Percentiles rank a stretch among this genome's conserved stretches.
Evolutionary conservation across 2,329 filamentous ascomycete species (phyloP).

Genomic region (Fusarium robinianum): DNA sequence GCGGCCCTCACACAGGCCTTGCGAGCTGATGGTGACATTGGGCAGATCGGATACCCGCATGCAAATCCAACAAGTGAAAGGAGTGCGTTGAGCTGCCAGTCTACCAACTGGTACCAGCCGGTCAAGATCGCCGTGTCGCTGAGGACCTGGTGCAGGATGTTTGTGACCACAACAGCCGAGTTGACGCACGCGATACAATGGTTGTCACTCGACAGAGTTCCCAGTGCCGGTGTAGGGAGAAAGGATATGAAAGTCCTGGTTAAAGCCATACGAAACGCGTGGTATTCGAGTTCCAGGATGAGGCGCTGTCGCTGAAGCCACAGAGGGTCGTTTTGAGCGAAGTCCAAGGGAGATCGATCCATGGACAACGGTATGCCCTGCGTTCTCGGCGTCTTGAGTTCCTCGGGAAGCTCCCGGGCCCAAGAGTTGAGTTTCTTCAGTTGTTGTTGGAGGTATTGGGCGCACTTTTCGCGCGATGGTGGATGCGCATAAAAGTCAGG

Average conservation of each 20-base stretch:
- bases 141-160: slow-evolving; percentile 36
- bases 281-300: slow-evolving; percentile 49
- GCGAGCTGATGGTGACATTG: slow-evolving; percentile 26
- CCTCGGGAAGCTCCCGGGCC: slow-evolving; percentile 41
- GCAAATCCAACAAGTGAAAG: slow-evolving; percentile 30
- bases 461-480: slow-evolving; percentile 33
- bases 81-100: slow-evolving; percentile 37
- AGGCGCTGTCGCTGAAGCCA: slow-evolving; percentile 51
- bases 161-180: slow-evolving; percentile 36
- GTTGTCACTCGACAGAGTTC: slow-evolving; percentile 35
- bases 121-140: slow-evolving; percentile 35
- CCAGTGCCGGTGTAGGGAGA: slow-evolving; percentile 32
- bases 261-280: slow-evolving; percentile 45
- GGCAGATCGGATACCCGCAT: slow-evolving; percentile 35
- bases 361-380: slow-evolving; percentile 45
- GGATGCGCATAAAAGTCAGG: slow-evolving; percentile 34
- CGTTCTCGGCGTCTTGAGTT: slow-evolving; percentile 44
- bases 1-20: slow-evolving; percentile 20
- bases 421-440: slow-evolving; percentile 39
- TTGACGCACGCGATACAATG: slow-evolving; percentile 31
- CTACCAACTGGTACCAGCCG: slow-evolving; percentile 36
- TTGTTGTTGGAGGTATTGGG: slow-evolving; percentile 34
- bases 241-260: slow-evolving; percentile 49
- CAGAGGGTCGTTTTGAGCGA: slow-evolving; percentile 43
- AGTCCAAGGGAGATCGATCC: slow-evolving; percentile 39